phyloP scores from a whole-genome alignment of 108 stramenopile species.

The Pseudonitzschia pungens region DNA sequence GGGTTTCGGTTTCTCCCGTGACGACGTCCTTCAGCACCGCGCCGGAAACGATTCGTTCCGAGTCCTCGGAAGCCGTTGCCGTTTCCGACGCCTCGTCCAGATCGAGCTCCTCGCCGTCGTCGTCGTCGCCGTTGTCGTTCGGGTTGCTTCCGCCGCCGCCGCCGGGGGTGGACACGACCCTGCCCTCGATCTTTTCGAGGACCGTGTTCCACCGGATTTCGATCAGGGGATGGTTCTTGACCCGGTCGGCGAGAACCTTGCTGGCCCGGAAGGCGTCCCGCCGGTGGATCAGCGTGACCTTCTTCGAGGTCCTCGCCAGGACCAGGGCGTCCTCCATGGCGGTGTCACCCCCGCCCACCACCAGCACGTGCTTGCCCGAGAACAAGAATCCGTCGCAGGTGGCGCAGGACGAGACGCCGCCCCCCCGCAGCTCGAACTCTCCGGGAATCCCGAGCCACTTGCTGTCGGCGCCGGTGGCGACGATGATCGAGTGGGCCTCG shows the following conservation, averaged over 20 bases:
- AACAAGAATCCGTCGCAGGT: conserved; percentile 95
- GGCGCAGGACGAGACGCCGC: conserved; percentile 92
- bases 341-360: conserved; percentile 95
- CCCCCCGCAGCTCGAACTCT: conserved; percentile 87
- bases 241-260: conserved; percentile 86
- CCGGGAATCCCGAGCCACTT: conserved; percentile 89
- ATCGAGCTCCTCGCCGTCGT: conserved; percentile 54
- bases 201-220: conserved; percentile 83
- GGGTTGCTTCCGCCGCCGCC: conserved; percentile 17
- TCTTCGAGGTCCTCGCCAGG: conserved; percentile 75
- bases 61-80: not conserved
- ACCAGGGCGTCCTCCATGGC: conserved; percentile 97
- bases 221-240: conserved; percentile 82
- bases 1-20: conserved; percentile 52
- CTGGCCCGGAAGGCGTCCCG: conserved; percentile 90
- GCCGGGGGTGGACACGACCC: conserved; percentile 37
- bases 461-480: conserved; percentile 93
- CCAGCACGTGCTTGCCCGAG: conserved; percentile 77
- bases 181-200: conserved; percentile 69
- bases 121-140: conserved; percentile 27
- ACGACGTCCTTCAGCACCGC: conserved; percentile 64
- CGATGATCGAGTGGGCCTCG: conserved; percentile 85
- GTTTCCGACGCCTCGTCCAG: conserved; percentile 42
- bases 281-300: conserved; percentile 91
- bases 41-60: conserved; percentile 61